Base-by-base conservation (phyloP, 805 yeast genomes). In the Candida quercuum region DNA sequence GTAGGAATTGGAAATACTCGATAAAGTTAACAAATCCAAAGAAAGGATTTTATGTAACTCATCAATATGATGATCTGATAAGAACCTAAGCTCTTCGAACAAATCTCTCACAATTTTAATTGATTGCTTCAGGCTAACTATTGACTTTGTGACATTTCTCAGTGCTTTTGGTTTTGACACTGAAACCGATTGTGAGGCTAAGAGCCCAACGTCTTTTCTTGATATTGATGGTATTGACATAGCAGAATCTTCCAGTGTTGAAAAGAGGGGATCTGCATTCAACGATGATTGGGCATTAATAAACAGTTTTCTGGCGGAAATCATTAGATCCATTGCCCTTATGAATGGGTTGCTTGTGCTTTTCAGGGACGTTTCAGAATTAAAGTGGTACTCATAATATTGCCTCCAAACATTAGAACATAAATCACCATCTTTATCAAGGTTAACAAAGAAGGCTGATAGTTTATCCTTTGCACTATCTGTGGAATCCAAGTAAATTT, bases 171-270 rank as follows among this genome's bases (percentile, higher is more conserved):
- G 23, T 17, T 43, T 52, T n/a, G 23, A 23, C 19, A 43, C 48
- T 6, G 48, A 40, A 3, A 41, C 24, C 14, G 38, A 43, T 5
- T 41, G 35, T 13, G 42, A 23, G 8, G 35, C 21, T 3, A n/a
- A n/a, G n/a, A 20, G 16, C 5, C 17, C 7, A 15, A 33, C 38
- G 3, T 15, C 26, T 21, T 41, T 39, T 23, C 37, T 27, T 31
- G 51, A 38, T 28, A 46, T 46, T 22, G 71, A 60, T 0, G 78
- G 76, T 9, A 69, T 52, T 0, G 74, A 65, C 37, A 72, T 52
- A 0, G 72, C 75, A 1, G 79, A 71, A 26, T 75, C 80, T 34
- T 63, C 70, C 30, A 74, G 45, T 6, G 69, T 65, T 4, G 72
- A 67, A 32, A 69, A 64, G 23, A 71, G 65, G 0, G 82, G 79